Base-by-base conservation (phyloP, 129 eudicot species). In the Lonicera japonica region DNA sequence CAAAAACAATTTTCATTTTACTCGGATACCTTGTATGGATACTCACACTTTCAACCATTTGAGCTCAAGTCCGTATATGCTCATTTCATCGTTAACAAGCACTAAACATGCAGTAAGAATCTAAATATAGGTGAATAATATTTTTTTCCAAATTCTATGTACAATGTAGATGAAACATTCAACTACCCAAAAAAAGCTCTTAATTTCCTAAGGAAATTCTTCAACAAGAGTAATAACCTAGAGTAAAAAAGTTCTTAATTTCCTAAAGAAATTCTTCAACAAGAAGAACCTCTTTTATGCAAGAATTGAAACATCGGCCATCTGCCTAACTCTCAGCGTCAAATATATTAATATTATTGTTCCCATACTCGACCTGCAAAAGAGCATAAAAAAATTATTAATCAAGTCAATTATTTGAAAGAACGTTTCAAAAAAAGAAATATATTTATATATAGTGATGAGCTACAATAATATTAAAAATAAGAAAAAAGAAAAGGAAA, bases 341-440 rank as follows among this genome's bases (percentile, higher is more conserved):
- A 86, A 53, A 63, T 75, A 83, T 59, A 90, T 90, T 41, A 90
- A 62, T 66, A 90, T 82, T 41, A 90, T 54, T 22, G 97, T 90
- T 77, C 97, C 97, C 80, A 83, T 53, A 66, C 86, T 83, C 15
- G 97, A 90, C 92, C 97, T 90, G 86, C 9, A 73, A 75, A 40
- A 23, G 25, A 70, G 57, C 13, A 39, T 1, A 25, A 10, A 54
- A 1, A 50, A 13, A 46, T 63, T 48, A 62, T n/a, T 29, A 10
- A 41, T 24, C 52, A 5, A 56, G 9, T 7, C 25, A 29, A 29
- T 29, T 29, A 29, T 29, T 29, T 29, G 36, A 29, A 29, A 1
- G 36, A 29, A 29, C 6, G 36, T 29, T n/a, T n/a, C n/a, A 60
- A 3, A 51, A 41, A 38, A 60, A 20, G 12, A 39, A 14, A 8